A percentile compares a stretch with the other conserved stretches of the same genome.
Evolutionary conservation across 257 asterid genomes (phyloP).

Genomic region (Mitragyna speciosa): DNA sequence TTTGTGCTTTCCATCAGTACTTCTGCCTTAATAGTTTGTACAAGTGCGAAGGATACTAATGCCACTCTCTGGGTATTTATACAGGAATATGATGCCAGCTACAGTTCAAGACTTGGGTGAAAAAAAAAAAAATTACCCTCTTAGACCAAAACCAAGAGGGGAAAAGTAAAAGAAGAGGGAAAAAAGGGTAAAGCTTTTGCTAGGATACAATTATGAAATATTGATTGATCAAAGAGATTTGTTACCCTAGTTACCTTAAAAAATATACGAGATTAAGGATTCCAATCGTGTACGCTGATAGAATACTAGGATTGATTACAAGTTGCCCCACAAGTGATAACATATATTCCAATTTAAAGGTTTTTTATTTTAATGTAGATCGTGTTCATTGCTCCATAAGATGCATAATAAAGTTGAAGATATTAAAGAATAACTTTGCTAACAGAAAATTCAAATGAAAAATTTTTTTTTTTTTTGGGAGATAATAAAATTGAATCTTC

Average conservation of each 20-base stretch:
- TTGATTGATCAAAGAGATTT: background rate
- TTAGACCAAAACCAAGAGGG: background rate
- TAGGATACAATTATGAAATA: no score
- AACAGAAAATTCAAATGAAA: background rate
- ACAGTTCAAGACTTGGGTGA: background rate
- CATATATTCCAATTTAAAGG: no score
- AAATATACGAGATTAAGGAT: background rate
- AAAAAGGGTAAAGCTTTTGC: background rate
- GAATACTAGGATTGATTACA: no score
- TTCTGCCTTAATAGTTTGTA: background rate
- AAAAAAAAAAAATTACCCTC: background rate
- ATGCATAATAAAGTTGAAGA: no score
- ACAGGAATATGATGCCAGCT: background rate
- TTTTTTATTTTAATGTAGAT: no score
- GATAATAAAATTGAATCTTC: background rate
- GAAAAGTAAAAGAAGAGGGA: background rate
- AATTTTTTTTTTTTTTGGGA: background rate
- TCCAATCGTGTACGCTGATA: no score
- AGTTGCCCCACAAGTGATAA: no score
- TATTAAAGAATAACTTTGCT: background rate
- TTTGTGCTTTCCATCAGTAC: slow-evolving; percentile 36
- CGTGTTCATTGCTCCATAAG: no score
- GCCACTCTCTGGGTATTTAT: slow-evolving; percentile 16
- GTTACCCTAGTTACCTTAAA: background rate
- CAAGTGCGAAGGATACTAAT: background rate